phyloP scores from a whole-genome alignment of 345 rosid genomes.

The Hibiscus trionum region DNA sequence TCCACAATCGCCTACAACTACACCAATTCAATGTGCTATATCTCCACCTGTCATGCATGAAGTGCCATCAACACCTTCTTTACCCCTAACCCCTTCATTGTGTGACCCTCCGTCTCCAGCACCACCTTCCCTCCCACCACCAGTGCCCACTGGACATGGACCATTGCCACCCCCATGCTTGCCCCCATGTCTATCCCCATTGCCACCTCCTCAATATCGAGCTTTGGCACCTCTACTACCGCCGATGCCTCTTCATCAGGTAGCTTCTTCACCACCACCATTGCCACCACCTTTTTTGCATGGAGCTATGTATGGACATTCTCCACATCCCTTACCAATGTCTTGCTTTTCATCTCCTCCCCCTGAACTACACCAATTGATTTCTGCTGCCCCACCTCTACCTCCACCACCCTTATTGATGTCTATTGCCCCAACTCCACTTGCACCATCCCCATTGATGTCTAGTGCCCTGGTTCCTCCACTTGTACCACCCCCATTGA shows the following conservation, averaged over 20 bases:
- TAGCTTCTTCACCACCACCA: slow-evolving; percentile 26
- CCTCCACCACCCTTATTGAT: background rate
- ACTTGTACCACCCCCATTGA: background rate
- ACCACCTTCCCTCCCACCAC: slow-evolving; percentile 10
- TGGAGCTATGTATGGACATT: background rate
- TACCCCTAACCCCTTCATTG: slow-evolving; percentile 11
- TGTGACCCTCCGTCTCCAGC: slow-evolving; percentile 16
- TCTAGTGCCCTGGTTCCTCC: background rate
- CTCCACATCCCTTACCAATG: background rate
- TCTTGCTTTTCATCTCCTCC: background rate
- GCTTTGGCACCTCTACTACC: slow-evolving; percentile 21
- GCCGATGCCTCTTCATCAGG: slow-evolving; percentile 18
- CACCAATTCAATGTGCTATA: background rate
- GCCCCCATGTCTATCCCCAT: slow-evolving; percentile 18
- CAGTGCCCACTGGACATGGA: slow-evolving; percentile 11
- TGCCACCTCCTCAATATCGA: slow-evolving; percentile 9
- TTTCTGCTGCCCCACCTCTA: slow-evolving; percentile 13
- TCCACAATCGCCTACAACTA: slow-evolving; percentile 6
- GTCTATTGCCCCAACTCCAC: background rate
- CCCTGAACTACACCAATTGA: background rate
- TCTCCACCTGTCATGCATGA: slow-evolving; percentile 22
- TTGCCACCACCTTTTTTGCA: background rate
- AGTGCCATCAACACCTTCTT: slow-evolving; percentile 20
- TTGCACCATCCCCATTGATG: background rate
- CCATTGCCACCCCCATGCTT: slow-evolving; percentile 24